These are phyloP conservation scores for Ophiosphaerella korrae DNA, from an alignment of 2,329 filamentous ascomycete genomes.

Conservation along the genomic window DNA sequence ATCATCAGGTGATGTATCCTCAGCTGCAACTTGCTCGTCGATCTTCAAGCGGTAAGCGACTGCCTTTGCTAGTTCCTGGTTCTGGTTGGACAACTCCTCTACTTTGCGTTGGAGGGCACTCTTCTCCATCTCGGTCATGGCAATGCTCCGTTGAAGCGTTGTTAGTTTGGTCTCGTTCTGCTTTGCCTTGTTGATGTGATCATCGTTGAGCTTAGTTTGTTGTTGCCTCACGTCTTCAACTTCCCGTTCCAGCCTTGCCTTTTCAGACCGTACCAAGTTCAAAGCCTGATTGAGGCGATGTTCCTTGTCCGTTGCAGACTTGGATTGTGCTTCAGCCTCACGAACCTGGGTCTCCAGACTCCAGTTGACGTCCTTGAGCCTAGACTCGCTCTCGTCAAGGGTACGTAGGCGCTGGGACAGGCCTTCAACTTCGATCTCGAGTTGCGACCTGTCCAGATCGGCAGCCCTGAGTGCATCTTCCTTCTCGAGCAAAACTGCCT, in stretches of 20 bases:
- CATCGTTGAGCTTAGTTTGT: conserved; percentile 79
- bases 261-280: conserved; percentile 72
- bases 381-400: conserved; percentile 90
- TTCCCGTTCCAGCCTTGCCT: conserved; percentile 78
- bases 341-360: conserved; percentile 91
- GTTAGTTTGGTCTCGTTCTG: conserved; percentile 89
- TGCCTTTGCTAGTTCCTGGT: conserved; percentile 86
- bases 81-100: conserved; percentile 85
- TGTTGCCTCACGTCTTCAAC: conserved; percentile 85
- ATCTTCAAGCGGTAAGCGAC: conserved; percentile 74
- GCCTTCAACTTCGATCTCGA: conserved; percentile 82
- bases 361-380: conserved; percentile 99
- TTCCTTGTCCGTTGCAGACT: conserved; percentile 80
- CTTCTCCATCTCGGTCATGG: conserved; percentile 78
- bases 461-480: conserved; percentile 82
- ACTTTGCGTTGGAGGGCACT: conserved; percentile 80
- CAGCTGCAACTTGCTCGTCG: conserved; percentile 64
- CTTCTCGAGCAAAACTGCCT: conserved; percentile 81
- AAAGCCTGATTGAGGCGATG: conserved; percentile 78
- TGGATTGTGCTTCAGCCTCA: conserved; percentile 74
- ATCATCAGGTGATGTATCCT: conserved; percentile 55
- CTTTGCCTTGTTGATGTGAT: conserved; percentile 76
- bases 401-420: conserved; percentile 79
- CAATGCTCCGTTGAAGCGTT: conserved; percentile 78
- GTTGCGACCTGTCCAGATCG: conserved; percentile 73